Base-by-base conservation (phyloP, 2,329 filamentous ascomycete species). In the Pyrenochaeta sp. region DNA sequence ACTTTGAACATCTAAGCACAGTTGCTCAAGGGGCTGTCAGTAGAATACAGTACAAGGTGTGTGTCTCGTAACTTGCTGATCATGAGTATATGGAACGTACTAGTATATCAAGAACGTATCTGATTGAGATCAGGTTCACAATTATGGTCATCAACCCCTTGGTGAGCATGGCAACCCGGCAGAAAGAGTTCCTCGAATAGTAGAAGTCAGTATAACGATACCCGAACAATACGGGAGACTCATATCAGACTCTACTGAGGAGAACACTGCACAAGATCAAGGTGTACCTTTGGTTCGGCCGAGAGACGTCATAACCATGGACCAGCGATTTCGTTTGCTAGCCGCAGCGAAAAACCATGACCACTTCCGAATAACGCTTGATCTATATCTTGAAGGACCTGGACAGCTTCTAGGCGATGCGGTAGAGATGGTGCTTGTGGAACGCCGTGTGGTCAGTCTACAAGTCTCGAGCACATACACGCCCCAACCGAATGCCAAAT, bases 391-490 rank as follows among this genome's bases (percentile, higher is more conserved):
- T 11, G 37, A 49, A 15, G 21, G 17, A 17, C 40, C 50, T n/a
- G 11, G 27, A 6, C 44, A 49, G 27, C 15, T n/a, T 7, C n/a
- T 9, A 11, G 33, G 21, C 21, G 45, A 54, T 4, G 35, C 7
- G 27, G 4, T 30, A 21, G 39, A 49, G 11, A 45, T 39, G 29
- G 42, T 54, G 7, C 35, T 54, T 15, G 45, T 54, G 5, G 45
- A 54, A 17, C 39, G 45, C n/a, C 39, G 27, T 18, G 29, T 21
- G 2, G 31, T 54, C 12, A 14, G 33, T 14, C 14, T 49, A 18
- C 51, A 54, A 31, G 45, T 54, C 39, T 39, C 45, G 12, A 54
- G 42, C 41, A 41, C 23, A 12, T 54, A 54, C 15, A 35, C 11
- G 18, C 45, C 6, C 3, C 40, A n/a, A 27, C 45, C 37, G 6